Conservation (phyloP, 495 filamentous ascomycete genomes). For the Neurospora sublineolata region DNA sequence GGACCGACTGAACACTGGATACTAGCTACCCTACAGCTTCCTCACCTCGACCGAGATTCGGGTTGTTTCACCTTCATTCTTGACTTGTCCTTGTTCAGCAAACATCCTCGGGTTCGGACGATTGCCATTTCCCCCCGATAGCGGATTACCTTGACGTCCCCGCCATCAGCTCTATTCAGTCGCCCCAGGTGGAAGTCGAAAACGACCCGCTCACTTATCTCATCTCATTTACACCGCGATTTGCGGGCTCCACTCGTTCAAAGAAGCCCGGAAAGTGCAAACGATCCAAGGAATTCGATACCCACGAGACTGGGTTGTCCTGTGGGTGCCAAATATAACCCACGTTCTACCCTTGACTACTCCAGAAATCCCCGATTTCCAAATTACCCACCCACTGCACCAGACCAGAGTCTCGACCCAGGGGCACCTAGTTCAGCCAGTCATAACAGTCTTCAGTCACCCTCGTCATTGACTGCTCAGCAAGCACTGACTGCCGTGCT, state of each 20-base stretch:
- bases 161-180: not conserved
- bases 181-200: not conserved
- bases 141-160: not conserved
- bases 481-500: not conserved
- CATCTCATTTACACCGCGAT: not conserved
- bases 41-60: not conserved
- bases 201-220: not conserved
- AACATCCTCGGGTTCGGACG: not conserved
- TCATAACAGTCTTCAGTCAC: not conserved
- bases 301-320: not conserved
- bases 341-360: not conserved
- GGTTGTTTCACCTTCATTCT: not conserved
- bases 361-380: not conserved
- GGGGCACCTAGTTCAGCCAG: not conserved
- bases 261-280: not conserved
- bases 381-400: not conserved
- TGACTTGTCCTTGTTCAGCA: not conserved
- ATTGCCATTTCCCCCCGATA: not conserved
- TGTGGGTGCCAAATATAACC: not conserved
- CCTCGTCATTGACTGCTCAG: not conserved
- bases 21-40: not conserved
- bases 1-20: not conserved
- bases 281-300: not conserved
- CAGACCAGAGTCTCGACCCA: not conserved
- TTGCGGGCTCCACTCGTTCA: not conserved